phyloP scores from a whole-genome alignment of 1,284 basidiomycete species.

The Leccinum griseonigrum region DNA sequence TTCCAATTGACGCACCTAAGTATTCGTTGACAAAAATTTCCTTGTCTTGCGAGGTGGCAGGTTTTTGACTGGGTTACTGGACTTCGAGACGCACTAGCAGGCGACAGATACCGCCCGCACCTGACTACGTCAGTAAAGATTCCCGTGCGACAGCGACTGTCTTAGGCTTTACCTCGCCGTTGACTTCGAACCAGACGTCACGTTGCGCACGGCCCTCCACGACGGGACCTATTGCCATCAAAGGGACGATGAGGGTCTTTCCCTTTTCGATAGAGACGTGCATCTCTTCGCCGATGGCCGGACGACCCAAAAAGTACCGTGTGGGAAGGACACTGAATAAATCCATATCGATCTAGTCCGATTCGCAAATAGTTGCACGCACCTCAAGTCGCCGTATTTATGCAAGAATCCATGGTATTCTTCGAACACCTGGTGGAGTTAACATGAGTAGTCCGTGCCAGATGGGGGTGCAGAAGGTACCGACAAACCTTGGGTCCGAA shows the following conservation, averaged over 20 bases:
- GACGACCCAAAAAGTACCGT: constrained; percentile 95
- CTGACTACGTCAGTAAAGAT: constrained; percentile 37
- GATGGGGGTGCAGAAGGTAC: constrained; percentile 5
- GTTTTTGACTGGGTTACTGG: background rate
- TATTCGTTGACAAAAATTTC: too few species aligned
- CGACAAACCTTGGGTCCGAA: constrained; percentile 62
- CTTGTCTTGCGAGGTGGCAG: too few species aligned
- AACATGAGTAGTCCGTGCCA: constrained; percentile 14
- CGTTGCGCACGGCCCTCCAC: constrained; percentile 89
- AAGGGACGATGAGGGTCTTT: constrained; percentile 94
- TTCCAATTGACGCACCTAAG: background rate
- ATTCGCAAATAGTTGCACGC: constrained; percentile 22
- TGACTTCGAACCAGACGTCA: constrained; percentile 98
- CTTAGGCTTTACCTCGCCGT: constrained; percentile 71
- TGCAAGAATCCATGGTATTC: constrained; percentile 94
- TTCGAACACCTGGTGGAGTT: constrained; percentile 78
- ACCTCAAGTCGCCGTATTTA: constrained; percentile 95
- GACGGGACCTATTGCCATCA: constrained; percentile 94
- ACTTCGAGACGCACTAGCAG: too few species aligned
- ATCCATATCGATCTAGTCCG: constrained; percentile 17
- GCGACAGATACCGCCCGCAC: constrained; percentile 88
- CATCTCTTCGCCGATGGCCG: constrained; percentile 93
- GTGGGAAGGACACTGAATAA: constrained; percentile 82
- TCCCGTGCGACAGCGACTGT: constrained; percentile 6
- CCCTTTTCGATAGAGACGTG: constrained; percentile 96